A percentile compares a stretch with the other conserved stretches of the same genome.
Evolutionary conservation across 2,329 filamentous ascomycete genomes (phyloP).

Genomic region (Stagonosporopsis chrysanthemi): DNA sequence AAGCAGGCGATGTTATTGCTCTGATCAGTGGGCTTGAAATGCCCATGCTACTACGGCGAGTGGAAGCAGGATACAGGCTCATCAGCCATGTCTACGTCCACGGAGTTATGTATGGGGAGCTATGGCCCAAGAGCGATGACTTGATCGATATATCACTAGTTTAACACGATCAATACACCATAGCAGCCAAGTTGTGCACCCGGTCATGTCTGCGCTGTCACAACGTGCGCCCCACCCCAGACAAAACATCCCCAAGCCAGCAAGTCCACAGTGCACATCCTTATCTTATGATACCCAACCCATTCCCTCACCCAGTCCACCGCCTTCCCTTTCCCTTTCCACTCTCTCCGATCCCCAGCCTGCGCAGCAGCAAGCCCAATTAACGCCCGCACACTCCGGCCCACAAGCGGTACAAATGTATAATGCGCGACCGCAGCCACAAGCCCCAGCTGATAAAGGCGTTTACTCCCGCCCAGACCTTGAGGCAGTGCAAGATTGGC

Average conservation of each 20-base stretch:
- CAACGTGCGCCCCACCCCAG: background rate
- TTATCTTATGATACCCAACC: constrained; percentile 28
- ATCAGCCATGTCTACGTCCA: background rate
- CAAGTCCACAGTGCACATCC: constrained; percentile 36
- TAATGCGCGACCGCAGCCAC: constrained; percentile 31
- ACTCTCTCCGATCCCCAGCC: background rate
- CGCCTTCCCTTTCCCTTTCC: constrained; percentile 13
- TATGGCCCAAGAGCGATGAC: background rate
- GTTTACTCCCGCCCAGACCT: constrained; percentile 7
- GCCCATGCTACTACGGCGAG: background rate
- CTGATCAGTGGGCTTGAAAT: background rate
- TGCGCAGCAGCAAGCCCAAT: constrained; percentile 22
- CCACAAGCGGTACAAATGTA: constrained; percentile 30
- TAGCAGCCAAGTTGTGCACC: background rate
- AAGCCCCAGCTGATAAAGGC: constrained; percentile 23
- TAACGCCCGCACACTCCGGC: constrained; percentile 21
- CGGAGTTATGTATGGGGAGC: background rate
- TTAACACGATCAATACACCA: background rate
- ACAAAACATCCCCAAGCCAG: constrained; percentile 31
- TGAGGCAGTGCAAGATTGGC: constrained; percentile 18
- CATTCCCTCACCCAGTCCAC: constrained; percentile 26
- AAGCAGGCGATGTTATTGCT: background rate
- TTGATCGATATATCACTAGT: background rate
- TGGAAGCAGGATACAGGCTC: background rate
- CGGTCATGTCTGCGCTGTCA: background rate